A percentile compares a stretch with the other conserved stretches of the same genome.
Conservation (phyloP, 1,284 basidiomycete species). For the Neolentinus lepideus region DNA sequence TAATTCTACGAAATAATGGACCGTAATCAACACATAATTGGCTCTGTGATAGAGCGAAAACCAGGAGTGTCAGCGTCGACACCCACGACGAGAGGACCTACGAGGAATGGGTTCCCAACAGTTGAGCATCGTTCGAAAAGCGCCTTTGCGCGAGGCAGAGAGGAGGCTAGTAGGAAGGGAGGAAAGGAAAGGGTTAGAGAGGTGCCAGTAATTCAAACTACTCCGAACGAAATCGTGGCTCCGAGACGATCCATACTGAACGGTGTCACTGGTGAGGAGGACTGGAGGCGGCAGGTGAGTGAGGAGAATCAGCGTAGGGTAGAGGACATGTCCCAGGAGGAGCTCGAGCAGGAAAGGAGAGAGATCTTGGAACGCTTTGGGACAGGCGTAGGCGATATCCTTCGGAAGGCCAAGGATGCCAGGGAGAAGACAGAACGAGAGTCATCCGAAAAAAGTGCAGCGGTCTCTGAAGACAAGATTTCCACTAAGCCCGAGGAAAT, state of each 20-base stretch:
- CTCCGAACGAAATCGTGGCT: background rate
- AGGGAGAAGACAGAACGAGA: conserved; percentile 25
- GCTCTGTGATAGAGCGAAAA: conserved; percentile 13
- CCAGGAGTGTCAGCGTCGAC: conserved; percentile 18
- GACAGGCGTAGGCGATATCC: conserved; percentile 46
- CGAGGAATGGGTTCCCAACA: conserved; percentile 42
- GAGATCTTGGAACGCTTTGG: conserved; percentile 69
- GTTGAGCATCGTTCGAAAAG: conserved; percentile 61
- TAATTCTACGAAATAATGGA: background rate
- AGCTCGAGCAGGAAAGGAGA: conserved; percentile 48
- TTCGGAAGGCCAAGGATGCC: conserved; percentile 45
- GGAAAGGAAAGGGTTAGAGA: background rate
- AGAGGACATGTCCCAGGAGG: conserved; percentile 47
- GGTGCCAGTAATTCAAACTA: background rate
- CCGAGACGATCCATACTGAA: background rate
- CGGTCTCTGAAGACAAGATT: background rate
- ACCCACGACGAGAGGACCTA: conserved; percentile 17
- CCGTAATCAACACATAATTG: conserved; percentile 8
- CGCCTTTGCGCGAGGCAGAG: conserved; percentile 44
- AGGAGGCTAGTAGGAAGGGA: conserved; percentile 17
- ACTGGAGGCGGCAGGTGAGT: conserved; percentile 33
- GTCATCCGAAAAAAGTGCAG: background rate
- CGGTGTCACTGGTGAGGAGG: background rate
- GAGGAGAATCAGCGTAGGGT: conserved; percentile 49
- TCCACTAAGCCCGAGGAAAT: conserved; percentile 3